Conservation (phyloP, 2,329 filamentous ascomycete genomes). For the Cercospora sp. region DNA sequence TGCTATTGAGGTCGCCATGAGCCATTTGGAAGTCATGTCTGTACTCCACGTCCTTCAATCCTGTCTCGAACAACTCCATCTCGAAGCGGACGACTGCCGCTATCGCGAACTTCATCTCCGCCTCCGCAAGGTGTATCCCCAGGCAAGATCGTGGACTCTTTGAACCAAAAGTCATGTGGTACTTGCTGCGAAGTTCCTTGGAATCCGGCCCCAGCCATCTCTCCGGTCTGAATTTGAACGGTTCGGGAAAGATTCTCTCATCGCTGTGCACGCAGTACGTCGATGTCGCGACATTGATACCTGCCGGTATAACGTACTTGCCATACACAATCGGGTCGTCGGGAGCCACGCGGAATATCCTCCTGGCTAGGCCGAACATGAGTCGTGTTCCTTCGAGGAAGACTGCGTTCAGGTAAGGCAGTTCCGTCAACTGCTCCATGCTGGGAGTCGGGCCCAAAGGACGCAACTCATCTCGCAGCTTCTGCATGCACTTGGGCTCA, state of each 20-base stretch:
- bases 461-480: slow-evolving; percentile 9
- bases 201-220: slow-evolving; percentile 6
- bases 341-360: slow-evolving; percentile 28
- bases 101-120: slow-evolving; percentile 38
- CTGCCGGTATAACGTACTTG: slow-evolving; percentile 20
- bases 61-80: slow-evolving; percentile 31
- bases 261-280: slow-evolving; percentile 37
- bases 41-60: slow-evolving; percentile 24
- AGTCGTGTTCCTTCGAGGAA: slow-evolving; percentile 31
- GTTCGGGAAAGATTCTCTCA: slow-evolving; percentile 34
- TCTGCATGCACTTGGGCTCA: slow-evolving; percentile 4
- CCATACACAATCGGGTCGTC: slow-evolving; percentile 17
- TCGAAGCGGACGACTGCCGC: slow-evolving; percentile 37
- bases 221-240: slow-evolving; percentile 33
- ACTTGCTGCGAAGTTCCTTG: slow-evolving; percentile 27
- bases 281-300: slow-evolving; percentile 34
- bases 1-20: slow-evolving; percentile 13
- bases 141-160: slow-evolving; percentile 35
- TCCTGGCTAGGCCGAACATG: slow-evolving; percentile 26
- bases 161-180: slow-evolving; percentile 38
- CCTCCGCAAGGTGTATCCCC: slow-evolving; percentile 39
- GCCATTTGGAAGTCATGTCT: slow-evolving; percentile 18
- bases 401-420: slow-evolving; percentile 26
- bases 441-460: slow-evolving; percentile 11
- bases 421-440: slow-evolving; percentile 16